Percentiles rank a stretch among this genome's conserved stretches.
Evolutionary conservation across 1,139 yeast species (phyloP).

Genomic region (Pichia inconspicua): DNA sequence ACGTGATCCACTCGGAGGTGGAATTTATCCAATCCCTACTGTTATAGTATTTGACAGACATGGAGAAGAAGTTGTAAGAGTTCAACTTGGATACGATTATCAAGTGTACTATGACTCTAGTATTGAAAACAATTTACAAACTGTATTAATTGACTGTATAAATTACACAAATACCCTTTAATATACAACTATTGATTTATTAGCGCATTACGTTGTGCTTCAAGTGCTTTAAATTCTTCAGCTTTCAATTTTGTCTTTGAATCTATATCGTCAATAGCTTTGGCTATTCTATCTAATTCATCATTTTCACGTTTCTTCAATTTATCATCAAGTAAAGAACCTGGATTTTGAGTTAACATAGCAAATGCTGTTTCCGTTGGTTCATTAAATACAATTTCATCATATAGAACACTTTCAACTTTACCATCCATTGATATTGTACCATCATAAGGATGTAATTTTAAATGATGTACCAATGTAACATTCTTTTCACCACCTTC

Average conservation of each 20-base stretch:
- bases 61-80: constrained; percentile 20
- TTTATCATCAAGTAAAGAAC: constrained; percentile 50
- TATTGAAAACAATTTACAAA: constrained; percentile 12
- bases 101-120: constrained; percentile 15
- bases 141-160: constrained; percentile 13
- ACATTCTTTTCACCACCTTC: constrained; percentile 87
- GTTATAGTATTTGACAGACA: constrained; percentile 31
- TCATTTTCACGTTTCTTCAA: constrained; percentile 60
- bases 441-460: constrained; percentile 70
- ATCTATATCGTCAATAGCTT: constrained; percentile 56
- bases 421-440: constrained; percentile 24
- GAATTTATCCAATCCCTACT: constrained; percentile 39
- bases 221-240: constrained; percentile 44
- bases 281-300: constrained; percentile 66
- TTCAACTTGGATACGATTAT: constrained; percentile 23
- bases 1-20: constrained; percentile 46
- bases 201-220: constrained; percentile 28
- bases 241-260: constrained; percentile 48
- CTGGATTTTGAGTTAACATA: constrained; percentile 65
- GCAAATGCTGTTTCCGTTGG: constrained; percentile 89
- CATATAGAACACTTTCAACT: constrained; percentile 70
- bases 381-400: constrained; percentile 89
- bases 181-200: constrained; percentile 8
- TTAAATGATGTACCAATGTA: constrained; percentile 79
- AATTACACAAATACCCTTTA: constrained; percentile 8